phyloP scores from a whole-genome alignment of 2,329 filamentous ascomycete species.

The Alternaria alternata region DNA sequence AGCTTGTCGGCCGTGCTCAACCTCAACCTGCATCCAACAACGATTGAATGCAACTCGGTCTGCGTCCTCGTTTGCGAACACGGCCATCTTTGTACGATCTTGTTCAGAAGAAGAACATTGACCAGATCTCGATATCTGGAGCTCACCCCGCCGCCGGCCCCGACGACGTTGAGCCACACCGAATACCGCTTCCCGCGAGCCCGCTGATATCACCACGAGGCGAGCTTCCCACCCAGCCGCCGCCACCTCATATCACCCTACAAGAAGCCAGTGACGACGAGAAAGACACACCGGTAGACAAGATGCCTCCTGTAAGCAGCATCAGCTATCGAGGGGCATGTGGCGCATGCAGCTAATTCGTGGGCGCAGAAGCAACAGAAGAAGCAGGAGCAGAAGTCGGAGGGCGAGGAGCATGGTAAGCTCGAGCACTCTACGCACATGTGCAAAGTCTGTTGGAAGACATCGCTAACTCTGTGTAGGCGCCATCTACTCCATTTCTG shows the following conservation, averaged over 20 bases:
- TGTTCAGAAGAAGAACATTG: conserved; percentile 60
- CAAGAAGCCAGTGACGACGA: conserved; percentile 28
- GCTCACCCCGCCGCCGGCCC: conserved; percentile 28
- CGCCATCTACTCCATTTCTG: conserved; percentile 75
- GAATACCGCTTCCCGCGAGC: conserved; percentile 48
- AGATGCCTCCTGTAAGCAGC: conserved; percentile 51
- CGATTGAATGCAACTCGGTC: conserved; percentile 61
- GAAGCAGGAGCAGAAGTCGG: conserved; percentile 52
- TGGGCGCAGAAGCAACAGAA: conserved; percentile 43
- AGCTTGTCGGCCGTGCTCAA: conserved; percentile 19
- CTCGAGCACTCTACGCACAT: background rate
- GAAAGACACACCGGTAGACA: conserved; percentile 26
- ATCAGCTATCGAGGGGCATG: background rate
- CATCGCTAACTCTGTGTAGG: conserved; percentile 50
- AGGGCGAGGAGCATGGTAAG: conserved; percentile 66
- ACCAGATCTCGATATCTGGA: conserved; percentile 53
- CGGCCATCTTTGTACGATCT: conserved; percentile 71
- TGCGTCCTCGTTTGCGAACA: conserved; percentile 65
- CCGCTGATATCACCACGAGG: conserved; percentile 41
- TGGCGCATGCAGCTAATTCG: conserved; percentile 36
- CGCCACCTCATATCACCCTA: conserved; percentile 36
- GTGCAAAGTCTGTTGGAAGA: background rate
- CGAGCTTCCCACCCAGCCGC: conserved; percentile 33
- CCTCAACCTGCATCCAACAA: conserved; percentile 32
- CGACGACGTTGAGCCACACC: conserved; percentile 40